Conservation (phyloP, 352 stramenopile species). For the Blastocystis sp. region DNA sequence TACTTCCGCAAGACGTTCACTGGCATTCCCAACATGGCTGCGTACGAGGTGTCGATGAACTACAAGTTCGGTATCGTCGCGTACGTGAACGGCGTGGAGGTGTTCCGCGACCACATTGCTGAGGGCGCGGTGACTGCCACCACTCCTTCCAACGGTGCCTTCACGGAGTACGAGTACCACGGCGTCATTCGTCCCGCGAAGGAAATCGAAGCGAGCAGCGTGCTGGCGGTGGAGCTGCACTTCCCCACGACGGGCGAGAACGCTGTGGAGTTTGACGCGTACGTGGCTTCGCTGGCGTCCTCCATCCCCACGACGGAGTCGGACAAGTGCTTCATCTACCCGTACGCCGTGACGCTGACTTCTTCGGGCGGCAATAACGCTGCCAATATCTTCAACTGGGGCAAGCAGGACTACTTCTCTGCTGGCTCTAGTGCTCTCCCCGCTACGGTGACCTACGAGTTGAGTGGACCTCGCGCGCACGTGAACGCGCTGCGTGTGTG, state of each 20-base stretch:
- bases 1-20: not conserved
- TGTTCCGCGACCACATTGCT: not conserved
- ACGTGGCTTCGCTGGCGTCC: not conserved
- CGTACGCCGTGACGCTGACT: not conserved
- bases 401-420: not conserved
- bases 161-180: not conserved
- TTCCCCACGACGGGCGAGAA: not conserved
- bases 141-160: not conserved
- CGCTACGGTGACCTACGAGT: not conserved
- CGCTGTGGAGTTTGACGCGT: not conserved
- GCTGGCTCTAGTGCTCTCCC: not conserved
- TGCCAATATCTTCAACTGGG: not conserved
- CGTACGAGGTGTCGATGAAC: not conserved
- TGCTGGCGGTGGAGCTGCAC: conserved; percentile 36
- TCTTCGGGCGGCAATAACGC: not conserved
- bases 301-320: not conserved
- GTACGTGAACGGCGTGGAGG: not conserved
- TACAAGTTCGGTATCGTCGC: not conserved
- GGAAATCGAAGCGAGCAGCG: not conserved
- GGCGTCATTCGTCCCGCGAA: not conserved
- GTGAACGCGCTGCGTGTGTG: conserved; percentile 25
- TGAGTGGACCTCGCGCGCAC: not conserved
- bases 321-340: not conserved
- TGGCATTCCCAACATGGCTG: not conserved
- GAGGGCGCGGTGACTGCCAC: not conserved